Percentiles rank a stretch among this genome's conserved stretches.
phyloP scores from a whole-genome alignment of 2,329 filamentous ascomycete species.

The Stagonosporopsis tanaceti region DNA sequence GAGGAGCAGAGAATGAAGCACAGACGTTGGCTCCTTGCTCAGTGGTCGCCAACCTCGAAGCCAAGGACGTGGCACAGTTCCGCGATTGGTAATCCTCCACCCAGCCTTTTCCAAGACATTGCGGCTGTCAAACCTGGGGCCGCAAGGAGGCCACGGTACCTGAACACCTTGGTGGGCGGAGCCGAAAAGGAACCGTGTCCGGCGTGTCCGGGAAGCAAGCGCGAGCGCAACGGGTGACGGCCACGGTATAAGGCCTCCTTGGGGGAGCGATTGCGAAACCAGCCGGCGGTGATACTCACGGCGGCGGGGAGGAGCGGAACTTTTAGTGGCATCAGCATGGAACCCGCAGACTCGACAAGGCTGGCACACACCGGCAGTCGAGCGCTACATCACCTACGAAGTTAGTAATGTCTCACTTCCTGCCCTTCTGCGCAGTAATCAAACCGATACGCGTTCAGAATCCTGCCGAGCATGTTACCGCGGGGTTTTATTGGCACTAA shows the following conservation, averaged over 20 bases:
- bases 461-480: constrained; percentile 18
- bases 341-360: constrained; percentile 8
- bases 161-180: constrained; percentile 13
- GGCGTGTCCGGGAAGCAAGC: constrained; percentile 8
- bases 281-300: constrained; percentile 14
- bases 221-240: constrained; percentile 3
- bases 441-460: constrained; percentile 17
- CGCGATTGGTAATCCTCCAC: constrained; percentile 8
- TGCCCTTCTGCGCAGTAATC: constrained; percentile 6
- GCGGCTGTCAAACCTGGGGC: constrained; percentile 15
- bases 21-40: not conserved
- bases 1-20: constrained; percentile 1
- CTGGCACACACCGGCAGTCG: constrained; percentile 15
- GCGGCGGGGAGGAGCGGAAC: constrained; percentile 20
- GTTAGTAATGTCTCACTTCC: constrained; percentile 16
- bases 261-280: constrained; percentile 7
- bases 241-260: constrained; percentile 5
- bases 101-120: constrained; percentile 4
- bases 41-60: not conserved
- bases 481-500: constrained; percentile 1
- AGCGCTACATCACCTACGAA: constrained; percentile 2
- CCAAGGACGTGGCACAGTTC: not conserved
- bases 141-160: constrained; percentile 6
- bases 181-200: constrained; percentile 12
- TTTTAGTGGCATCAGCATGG: constrained; percentile 12